Conservation (phyloP, 2,329 filamentous ascomycete genomes). For the Penicillium sp. region DNA sequence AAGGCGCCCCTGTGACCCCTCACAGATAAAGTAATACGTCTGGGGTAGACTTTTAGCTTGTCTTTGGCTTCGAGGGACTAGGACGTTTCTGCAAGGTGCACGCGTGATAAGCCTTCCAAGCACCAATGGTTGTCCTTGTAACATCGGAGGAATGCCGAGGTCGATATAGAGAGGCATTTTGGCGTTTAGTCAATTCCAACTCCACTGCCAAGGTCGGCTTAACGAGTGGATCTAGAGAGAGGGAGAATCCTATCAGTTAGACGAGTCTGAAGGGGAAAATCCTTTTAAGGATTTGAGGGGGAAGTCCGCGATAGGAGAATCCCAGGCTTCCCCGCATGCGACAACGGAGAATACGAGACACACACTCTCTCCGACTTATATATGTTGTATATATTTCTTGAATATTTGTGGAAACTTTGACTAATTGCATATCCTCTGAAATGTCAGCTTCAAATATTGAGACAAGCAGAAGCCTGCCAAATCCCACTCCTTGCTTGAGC, state of each 20-base stretch:
- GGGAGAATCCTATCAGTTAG: neutral
- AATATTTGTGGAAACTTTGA: neutral
- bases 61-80: neutral
- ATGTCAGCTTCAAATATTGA: neutral
- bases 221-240: neutral
- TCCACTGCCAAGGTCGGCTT: neutral
- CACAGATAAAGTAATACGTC: neutral
- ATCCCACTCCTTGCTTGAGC: constrained; percentile 29
- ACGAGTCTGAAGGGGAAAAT: neutral
- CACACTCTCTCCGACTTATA: neutral
- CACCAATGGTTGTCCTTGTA: constrained; percentile 8
- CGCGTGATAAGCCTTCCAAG: constrained; percentile 1
- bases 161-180: neutral
- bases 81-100: neutral
- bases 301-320: constrained; percentile 1
- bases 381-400: neutral
- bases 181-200: neutral
- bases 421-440: neutral
- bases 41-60: neutral
- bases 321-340: neutral
- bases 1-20: constrained; percentile 2
- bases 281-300: neutral
- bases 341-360: neutral
- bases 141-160: neutral
- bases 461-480: constrained; percentile 21